Percentiles rank a stretch among this genome's conserved stretches.
These are phyloP conservation scores for Tripidium arundinaceum DNA, from an alignment of 202 grass and related monocot species.

Conservation along the genomic window DNA sequence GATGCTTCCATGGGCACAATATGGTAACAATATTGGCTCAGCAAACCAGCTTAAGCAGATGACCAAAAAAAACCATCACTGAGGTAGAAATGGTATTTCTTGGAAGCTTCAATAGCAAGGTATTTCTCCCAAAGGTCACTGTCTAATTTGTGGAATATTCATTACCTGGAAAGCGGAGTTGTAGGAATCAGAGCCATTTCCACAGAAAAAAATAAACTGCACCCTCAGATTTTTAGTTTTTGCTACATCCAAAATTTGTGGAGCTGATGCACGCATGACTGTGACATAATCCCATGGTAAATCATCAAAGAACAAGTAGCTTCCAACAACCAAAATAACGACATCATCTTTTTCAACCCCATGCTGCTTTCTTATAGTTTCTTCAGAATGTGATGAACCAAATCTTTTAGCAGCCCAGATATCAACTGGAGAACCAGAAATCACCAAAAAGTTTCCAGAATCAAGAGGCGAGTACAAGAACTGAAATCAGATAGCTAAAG, in stretches of 20 bases:
- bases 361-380: slow-evolving; percentile 51
- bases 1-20: not conserved
- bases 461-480: slow-evolving; percentile 73
- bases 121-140: not conserved
- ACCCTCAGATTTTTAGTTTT: slow-evolving; percentile 50
- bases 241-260: slow-evolving; percentile 53
- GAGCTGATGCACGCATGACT: slow-evolving; percentile 58
- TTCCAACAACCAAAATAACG: slow-evolving; percentile 74
- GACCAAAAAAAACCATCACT: not conserved
- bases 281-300: slow-evolving; percentile 73
- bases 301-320: slow-evolving; percentile 78
- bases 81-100: not conserved
- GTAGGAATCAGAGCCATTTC: slow-evolving; percentile 63
- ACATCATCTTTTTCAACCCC: slow-evolving; percentile 61
- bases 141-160: slow-evolving; percentile 19
- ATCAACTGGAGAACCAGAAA: slow-evolving; percentile 75
- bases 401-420: slow-evolving; percentile 60
- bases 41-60: not conserved
- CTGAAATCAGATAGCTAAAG: slow-evolving; percentile 49
- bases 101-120: not conserved
- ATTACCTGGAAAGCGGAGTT: slow-evolving; percentile 76
- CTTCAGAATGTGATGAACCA: slow-evolving; percentile 43
- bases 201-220: slow-evolving; percentile 74
- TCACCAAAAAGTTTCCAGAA: slow-evolving; percentile 83
- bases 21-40: not conserved